A percentile compares a stretch with the other conserved stretches of the same genome.
These are phyloP conservation scores for Nannochloropsis granulata DNA, from an alignment of 108 stramenopile species.

Conservation along the genomic window DNA sequence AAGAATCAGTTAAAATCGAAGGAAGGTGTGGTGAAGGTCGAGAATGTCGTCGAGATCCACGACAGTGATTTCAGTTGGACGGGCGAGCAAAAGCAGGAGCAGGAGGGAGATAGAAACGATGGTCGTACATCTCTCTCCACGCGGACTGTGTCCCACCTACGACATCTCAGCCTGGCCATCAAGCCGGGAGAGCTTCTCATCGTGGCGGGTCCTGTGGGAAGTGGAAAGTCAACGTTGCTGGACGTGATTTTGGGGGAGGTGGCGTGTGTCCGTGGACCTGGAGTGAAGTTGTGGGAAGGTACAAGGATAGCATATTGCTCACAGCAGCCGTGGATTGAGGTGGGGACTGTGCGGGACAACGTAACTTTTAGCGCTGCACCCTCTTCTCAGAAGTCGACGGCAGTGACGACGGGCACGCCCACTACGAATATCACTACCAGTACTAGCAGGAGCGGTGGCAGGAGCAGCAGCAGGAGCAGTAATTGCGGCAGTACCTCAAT, in stretches of 20 bases:
- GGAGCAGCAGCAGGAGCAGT: not conserved
- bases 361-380: not conserved
- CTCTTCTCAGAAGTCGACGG: not conserved
- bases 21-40: not conserved
- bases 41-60: not conserved
- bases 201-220: not conserved
- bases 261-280: slow-evolving; percentile 40
- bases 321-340: not conserved
- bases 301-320: not conserved
- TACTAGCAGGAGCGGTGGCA: not conserved
- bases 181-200: not conserved
- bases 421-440: not conserved
- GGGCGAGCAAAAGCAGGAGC: not conserved
- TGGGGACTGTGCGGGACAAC: not conserved
- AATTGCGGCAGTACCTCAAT: not conserved
- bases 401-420: not conserved
- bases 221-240: slow-evolving; percentile 15
- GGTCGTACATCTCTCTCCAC: no score
- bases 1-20: not conserved
- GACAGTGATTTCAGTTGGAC: not conserved
- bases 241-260: slow-evolving; percentile 28
- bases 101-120: not conserved
- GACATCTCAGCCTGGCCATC: not conserved
- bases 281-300: not conserved
- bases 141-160: not conserved